Percentiles rank a stretch among this genome's conserved stretches.
Evolutionary conservation across 352 stramenopile species (phyloP).

Genomic region (Phytophthora boehmeriae): DNA sequence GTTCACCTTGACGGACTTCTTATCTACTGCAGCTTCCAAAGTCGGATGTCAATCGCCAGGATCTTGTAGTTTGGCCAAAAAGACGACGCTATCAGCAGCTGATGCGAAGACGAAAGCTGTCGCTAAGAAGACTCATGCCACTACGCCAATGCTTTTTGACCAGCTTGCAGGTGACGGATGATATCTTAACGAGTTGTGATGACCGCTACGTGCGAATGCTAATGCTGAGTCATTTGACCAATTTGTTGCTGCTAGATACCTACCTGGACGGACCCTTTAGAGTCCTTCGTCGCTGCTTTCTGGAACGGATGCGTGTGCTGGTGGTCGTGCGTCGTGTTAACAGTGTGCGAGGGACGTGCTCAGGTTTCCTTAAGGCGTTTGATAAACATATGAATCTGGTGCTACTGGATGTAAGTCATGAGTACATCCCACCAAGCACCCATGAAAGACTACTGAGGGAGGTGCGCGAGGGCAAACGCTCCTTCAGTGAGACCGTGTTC

Average conservation of each 20-base stretch:
- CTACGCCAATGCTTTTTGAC: constrained; percentile 51
- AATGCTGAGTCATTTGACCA: too few relatives aligned
- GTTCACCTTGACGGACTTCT: not conserved
- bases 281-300: constrained; percentile 80
- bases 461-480: constrained; percentile 31
- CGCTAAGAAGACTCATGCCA: constrained; percentile 11
- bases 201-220: too few relatives aligned
- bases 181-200: not conserved
- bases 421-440: constrained; percentile 46
- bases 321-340: constrained; percentile 92
- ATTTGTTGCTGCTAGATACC: constrained; percentile 41
- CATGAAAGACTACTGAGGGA: constrained; percentile 44
- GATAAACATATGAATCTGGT: constrained; percentile 97
- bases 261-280: constrained; percentile 88
- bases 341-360: constrained; percentile 90
- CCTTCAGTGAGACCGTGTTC: constrained; percentile 38
- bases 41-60: constrained; percentile 59
- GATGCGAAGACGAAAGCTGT: constrained; percentile 11
- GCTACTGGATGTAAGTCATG: constrained; percentile 89
- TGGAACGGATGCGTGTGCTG: constrained; percentile 77
- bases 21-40: constrained; percentile 64
- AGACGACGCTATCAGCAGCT: constrained; percentile 22
- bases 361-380: constrained; percentile 92
- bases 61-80: constrained; percentile 39
- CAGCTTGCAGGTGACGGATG: constrained; percentile 53